These are phyloP conservation scores for Metschnikowia koreensis DNA, from an alignment of 805 yeast species.

Conservation along the genomic window DNA sequence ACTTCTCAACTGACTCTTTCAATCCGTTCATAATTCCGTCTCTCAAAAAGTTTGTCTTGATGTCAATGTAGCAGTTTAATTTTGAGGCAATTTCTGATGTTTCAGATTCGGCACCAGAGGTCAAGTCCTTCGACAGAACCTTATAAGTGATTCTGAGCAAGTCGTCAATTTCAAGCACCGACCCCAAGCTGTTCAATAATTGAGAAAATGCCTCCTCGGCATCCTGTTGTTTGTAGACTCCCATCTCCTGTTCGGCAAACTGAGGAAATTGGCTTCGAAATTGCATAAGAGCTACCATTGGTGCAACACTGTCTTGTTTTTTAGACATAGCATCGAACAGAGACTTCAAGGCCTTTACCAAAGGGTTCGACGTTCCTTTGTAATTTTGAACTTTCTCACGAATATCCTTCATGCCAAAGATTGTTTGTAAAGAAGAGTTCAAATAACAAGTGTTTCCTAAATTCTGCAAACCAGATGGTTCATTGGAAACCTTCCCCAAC, in stretches of 20 bases:
- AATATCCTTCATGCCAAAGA: slow-evolving; percentile 46
- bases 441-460: slow-evolving; percentile 78
- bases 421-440: slow-evolving; percentile 65
- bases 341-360: slow-evolving; percentile 38
- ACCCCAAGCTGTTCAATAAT: slow-evolving; percentile 53
- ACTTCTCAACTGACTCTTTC: slow-evolving; percentile 74
- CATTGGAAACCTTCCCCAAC: slow-evolving; percentile 35
- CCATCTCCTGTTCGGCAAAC: slow-evolving; percentile 78
- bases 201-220: slow-evolving; percentile 96
- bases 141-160: slow-evolving; percentile 66
- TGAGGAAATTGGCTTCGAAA: slow-evolving; percentile 78
- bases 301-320: slow-evolving; percentile 55
- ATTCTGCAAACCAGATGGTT: slow-evolving; percentile 67
- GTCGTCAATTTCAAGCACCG: slow-evolving; percentile 50
- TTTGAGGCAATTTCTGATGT: slow-evolving; percentile 57
- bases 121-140: slow-evolving; percentile 61
- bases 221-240: slow-evolving; percentile 90
- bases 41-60: slow-evolving; percentile 80
- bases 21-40: slow-evolving; percentile 79
- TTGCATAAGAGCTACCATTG: slow-evolving; percentile 61
- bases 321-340: slow-evolving; percentile 46
- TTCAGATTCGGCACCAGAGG: slow-evolving; percentile 32
- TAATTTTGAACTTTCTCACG: slow-evolving; percentile 22
- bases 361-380: slow-evolving; percentile 12
- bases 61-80: slow-evolving; percentile 84